Percentiles rank a stretch among this genome's conserved stretches.
These are phyloP conservation scores for Colletotrichum higginsianum DNA, from an alignment of 2,329 filamentous ascomycete species.

Conservation along the genomic window DNA sequence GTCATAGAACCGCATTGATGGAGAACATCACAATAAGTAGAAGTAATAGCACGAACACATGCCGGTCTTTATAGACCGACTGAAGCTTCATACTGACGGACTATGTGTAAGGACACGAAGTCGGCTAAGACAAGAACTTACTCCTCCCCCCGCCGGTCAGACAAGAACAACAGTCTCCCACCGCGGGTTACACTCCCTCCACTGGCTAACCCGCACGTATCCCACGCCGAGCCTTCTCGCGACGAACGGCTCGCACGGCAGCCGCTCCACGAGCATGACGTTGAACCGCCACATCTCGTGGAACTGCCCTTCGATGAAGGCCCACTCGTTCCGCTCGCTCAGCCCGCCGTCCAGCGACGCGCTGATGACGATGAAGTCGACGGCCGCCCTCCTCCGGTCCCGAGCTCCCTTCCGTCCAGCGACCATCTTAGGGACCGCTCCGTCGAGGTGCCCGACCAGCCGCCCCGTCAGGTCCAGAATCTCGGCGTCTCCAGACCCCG, in stretches of 20 bases:
- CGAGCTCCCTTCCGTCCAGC: slow-evolving; percentile 13
- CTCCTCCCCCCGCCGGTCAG: background rate
- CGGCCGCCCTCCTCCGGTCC: slow-evolving; percentile 4
- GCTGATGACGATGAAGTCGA: slow-evolving; percentile 25
- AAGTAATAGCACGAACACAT: no score
- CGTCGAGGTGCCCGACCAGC: slow-evolving; percentile 19
- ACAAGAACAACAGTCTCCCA: slow-evolving; percentile 21
- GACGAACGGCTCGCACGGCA: slow-evolving; percentile 13
- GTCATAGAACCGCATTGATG: no score
- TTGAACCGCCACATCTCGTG: slow-evolving; percentile 31
- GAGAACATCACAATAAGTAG: no score
- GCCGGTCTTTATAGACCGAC: background rate
- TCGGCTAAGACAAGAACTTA: background rate
- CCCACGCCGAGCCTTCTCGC: slow-evolving; percentile 12
- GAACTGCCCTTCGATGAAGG: slow-evolving; percentile 22
- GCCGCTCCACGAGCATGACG: slow-evolving; percentile 30
- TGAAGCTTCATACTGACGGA: background rate
- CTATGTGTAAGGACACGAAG: background rate
- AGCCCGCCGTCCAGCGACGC: background rate
- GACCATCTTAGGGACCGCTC: slow-evolving; percentile 17
- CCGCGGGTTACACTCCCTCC: slow-evolving; percentile 16
- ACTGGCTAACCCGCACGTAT: slow-evolving; percentile 16
- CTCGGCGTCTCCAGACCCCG: background rate
- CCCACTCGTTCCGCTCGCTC: slow-evolving; percentile 19
- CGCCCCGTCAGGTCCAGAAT: slow-evolving; percentile 26